phyloP scores from a whole-genome alignment of 2,329 filamentous ascomycete genomes.

The Chlorencoelia australis region DNA sequence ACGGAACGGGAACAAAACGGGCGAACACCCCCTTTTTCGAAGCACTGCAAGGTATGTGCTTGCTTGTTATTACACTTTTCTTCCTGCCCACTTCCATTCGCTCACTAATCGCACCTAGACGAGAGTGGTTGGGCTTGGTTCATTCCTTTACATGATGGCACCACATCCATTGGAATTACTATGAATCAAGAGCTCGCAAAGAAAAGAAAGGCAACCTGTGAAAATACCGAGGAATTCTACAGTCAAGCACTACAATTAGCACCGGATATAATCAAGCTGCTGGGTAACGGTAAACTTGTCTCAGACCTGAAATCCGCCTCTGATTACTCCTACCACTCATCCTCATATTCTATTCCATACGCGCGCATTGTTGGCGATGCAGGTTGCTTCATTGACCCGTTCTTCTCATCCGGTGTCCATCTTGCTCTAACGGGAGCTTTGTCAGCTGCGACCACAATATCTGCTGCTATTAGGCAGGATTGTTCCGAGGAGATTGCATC shows the following conservation, averaged over 20 bases:
- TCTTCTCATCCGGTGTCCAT: conserved; percentile 32
- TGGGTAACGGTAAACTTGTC: conserved; percentile 28
- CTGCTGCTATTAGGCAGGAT: conserved; percentile 31
- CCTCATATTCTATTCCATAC: conserved; percentile 32
- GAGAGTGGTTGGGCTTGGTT: conserved; percentile 40
- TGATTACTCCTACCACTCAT: conserved; percentile 39
- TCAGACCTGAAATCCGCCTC: conserved; percentile 33
- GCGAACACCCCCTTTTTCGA: conserved; percentile 36
- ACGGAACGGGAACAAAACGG: conserved; percentile 28
- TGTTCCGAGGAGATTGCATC: conserved; percentile 29
- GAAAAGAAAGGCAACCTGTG: conserved; percentile 26
- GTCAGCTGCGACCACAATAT: conserved; percentile 36
- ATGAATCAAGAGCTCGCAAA: conserved; percentile 31
- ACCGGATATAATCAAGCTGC: conserved; percentile 25
- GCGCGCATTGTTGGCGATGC: conserved; percentile 29
- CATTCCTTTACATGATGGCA: conserved; percentile 40
- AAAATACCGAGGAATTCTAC: conserved; percentile 28
- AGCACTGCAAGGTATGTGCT: conserved; percentile 26
- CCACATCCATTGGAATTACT: conserved; percentile 34
- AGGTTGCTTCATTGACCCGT: conserved; percentile 32
- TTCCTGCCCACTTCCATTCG: conserved; percentile 1
- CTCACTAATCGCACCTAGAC: conserved; percentile 23
- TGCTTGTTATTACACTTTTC: conserved; percentile 10
- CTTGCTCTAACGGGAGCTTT: conserved; percentile 32
- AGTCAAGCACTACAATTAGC: conserved; percentile 26